Evolutionary conservation across 805 yeast genomes (phyloP), one percentile per base, ranked within the genome.

Genomic region (Candida morakotiae): DNA sequence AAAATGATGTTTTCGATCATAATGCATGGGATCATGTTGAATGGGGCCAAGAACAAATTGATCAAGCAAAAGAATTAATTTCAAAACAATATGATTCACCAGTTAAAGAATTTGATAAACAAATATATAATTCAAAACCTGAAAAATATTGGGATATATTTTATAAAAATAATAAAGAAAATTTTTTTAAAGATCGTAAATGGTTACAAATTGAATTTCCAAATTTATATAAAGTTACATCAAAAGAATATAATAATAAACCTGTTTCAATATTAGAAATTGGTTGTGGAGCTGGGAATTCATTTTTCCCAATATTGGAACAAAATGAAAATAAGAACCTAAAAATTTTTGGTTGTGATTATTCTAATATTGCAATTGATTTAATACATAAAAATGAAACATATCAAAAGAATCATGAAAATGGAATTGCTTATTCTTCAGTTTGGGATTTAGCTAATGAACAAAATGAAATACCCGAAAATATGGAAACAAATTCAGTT

Each of bases 241-340:
- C 48, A 13, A 77, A 78, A 44, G 73, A 75, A 17, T 83, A 81
- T 46, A 71, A 81, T 5, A 71, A 81, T 5, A 83, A 87, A n/a
- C 76, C 82, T 4, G 71, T 73, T 16, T 78, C 81, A 3, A 82
- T 93, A 23, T 71, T 93, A 38, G 98, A 93, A 60, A 83, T 93
- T 32, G 98, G 98, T 3, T 93, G 98, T 64, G 98, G 98, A 39
- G 98, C 96, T 4, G 98, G 98, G 9, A 93, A 93, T 59, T 93
- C 98, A 0, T 75, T 93, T 68, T 93, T 83, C 58, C 98, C 98
- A 4, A 81, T 93, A 15, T 64, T 93, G 40, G 73, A 73, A 38
- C 88, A 83, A 49, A 93, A 93, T 57, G 71, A 85, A 56, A 93
- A 93, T 61, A 79, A 81, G n/a, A 62, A 79, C 19, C 64, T 93